Percentiles rank a stretch among this genome's conserved stretches.
Evolutionary conservation across 2,329 filamentous ascomycete genomes (phyloP).

Genomic region (Ophiostoma quercus): DNA sequence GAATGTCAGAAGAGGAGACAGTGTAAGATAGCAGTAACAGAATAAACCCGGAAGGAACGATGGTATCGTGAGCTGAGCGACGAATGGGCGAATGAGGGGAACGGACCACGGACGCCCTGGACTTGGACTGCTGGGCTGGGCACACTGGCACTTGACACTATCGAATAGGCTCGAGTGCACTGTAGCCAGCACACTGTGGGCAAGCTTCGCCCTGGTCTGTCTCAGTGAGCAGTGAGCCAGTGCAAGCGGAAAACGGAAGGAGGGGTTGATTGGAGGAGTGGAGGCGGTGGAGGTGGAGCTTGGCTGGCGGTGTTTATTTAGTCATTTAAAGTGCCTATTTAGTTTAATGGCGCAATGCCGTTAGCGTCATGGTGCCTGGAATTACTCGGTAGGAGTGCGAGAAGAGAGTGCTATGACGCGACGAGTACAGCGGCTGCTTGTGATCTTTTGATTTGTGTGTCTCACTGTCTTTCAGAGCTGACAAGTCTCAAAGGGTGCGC

Average conservation of each 20-base stretch:
- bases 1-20: neutral
- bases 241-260: slow-evolving; percentile 3
- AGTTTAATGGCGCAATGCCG: slow-evolving; percentile 8
- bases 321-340: neutral
- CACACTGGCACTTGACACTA: neutral
- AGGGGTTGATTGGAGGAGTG: slow-evolving; percentile 4
- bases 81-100: slow-evolving; percentile 8
- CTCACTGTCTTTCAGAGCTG: neutral
- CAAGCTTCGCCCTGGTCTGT: neutral
- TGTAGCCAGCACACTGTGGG: neutral
- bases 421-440: neutral
- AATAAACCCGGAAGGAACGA: slow-evolving; percentile 2
- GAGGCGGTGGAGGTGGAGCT: neutral
- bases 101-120: neutral
- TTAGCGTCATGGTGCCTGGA: slow-evolving; percentile 7
- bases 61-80: slow-evolving; percentile 12
- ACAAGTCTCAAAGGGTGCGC: neutral
- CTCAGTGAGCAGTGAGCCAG: neutral
- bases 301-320: slow-evolving; percentile 7
- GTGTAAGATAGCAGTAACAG: neutral
- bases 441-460: neutral
- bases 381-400: neutral
- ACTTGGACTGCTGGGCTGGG: neutral
- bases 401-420: neutral
- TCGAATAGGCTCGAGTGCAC: neutral